Evolutionary conservation across 768 basidiomycete genomes (phyloP).

Genomic region (Calocera viscosa): DNA sequence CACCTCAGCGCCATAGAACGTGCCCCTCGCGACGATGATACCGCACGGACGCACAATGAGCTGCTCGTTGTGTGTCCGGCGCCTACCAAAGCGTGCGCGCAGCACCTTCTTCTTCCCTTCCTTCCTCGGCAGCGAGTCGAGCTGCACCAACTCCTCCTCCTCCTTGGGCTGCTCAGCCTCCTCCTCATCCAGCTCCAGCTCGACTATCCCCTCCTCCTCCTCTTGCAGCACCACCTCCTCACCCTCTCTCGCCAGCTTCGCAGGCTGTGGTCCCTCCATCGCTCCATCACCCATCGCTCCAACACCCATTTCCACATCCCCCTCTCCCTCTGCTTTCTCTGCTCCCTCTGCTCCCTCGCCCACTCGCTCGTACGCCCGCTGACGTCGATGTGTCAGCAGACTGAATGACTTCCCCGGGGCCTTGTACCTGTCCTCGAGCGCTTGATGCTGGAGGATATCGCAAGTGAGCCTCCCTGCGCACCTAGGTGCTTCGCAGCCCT

Average conservation of each 20-base stretch:
- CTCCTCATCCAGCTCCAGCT: neutral
- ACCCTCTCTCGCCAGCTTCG: no score
- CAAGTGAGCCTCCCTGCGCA: neutral
- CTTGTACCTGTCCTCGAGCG: neutral
- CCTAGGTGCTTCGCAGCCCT: neutral
- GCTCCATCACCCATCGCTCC: no score
- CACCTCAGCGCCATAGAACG: slow-evolving; percentile 27
- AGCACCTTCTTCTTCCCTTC: slow-evolving; percentile 19
- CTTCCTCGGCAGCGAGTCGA: slow-evolving; percentile 14
- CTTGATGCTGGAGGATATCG: neutral
- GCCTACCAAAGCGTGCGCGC: slow-evolving; percentile 23
- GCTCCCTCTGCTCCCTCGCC: neutral
- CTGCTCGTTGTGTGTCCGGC: slow-evolving; percentile 30
- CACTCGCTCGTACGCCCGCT: neutral
- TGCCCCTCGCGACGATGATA: slow-evolving; percentile 24
- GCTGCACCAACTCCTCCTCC: neutral
- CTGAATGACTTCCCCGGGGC: neutral
- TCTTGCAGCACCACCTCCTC: no score
- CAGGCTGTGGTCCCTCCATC: no score
- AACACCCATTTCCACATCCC: no score
- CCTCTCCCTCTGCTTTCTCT: neutral
- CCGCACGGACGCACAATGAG: slow-evolving; percentile 28
- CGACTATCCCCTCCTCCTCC: no score
- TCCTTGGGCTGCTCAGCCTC: slow-evolving; percentile 14
- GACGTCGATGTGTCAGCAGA: neutral